A percentile compares a stretch with the other conserved stretches of the same genome.
phyloP scores from a whole-genome alignment of 2,329 filamentous ascomycete genomes.

The Fusarium sp. region DNA sequence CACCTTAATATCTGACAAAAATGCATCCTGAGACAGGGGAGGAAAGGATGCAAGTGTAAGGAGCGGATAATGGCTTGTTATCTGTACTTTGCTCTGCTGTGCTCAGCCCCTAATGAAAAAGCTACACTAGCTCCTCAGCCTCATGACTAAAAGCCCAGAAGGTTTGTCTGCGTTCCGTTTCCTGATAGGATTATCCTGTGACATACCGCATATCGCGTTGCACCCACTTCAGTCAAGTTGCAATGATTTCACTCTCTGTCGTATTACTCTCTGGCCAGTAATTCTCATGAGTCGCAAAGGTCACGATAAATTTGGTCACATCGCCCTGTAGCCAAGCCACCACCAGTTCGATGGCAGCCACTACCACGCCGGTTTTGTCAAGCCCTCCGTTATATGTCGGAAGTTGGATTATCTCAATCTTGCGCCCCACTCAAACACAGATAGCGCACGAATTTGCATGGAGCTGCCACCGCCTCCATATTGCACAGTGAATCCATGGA shows the following conservation, averaged over 20 bases:
- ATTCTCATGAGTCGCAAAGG: accelerated
- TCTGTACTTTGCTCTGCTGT: accelerated
- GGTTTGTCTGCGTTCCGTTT: too few species aligned
- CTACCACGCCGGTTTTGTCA: accelerated
- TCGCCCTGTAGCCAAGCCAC: background rate
- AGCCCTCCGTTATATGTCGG: accelerated
- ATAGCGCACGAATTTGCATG: background rate
- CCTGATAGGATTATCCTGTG: background rate
- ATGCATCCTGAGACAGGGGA: background rate
- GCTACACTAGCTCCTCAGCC: background rate
- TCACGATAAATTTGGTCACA: background rate
- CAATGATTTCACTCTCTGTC: background rate
- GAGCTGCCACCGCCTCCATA: background rate
- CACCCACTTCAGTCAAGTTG: background rate
- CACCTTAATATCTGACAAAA: too few species aligned
- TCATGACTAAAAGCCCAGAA: accelerated
- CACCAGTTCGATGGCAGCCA: background rate
- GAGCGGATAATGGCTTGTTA: background rate
- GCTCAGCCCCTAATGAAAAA: background rate
- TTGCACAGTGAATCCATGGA: background rate
- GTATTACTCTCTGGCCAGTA: background rate
- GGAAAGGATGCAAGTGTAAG: background rate
- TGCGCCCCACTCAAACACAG: background rate
- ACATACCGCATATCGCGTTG: background rate
- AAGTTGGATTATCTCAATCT: accelerated